A percentile compares a stretch with the other conserved stretches of the same genome.
Evolutionary conservation across 345 rosid species (phyloP).

Genomic region (Bretschneidera sinensis): DNA sequence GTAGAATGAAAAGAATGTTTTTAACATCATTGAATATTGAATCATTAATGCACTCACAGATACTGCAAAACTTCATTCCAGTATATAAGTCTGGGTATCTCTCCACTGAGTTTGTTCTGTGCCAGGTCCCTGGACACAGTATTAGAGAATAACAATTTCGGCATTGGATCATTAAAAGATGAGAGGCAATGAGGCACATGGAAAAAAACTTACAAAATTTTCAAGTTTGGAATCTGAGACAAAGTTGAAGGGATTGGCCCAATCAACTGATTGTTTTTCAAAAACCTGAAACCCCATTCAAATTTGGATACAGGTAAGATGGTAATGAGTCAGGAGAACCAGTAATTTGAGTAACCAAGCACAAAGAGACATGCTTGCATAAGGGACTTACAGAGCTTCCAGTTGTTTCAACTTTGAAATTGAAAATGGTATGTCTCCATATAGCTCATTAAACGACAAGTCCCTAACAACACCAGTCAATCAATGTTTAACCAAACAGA

Average conservation of each 20-base stretch:
- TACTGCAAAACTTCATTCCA: constrained; percentile 99
- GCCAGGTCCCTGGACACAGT: constrained; percentile 81
- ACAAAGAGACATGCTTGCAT: background rate
- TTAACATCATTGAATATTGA: background rate
- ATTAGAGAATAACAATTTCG: constrained; percentile 1
- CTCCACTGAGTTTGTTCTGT: constrained; percentile 84
- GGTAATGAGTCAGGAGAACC: too few species aligned
- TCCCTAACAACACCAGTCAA: constrained; percentile 43
- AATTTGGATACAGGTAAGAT: background rate
- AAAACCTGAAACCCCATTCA: constrained; percentile 29
- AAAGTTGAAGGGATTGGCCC: constrained; percentile 91
- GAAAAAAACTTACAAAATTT: constrained; percentile 58
- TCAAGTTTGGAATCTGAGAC: constrained; percentile 92
- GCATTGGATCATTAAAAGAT: background rate
- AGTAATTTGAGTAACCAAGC: background rate
- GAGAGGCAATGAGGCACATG: background rate
- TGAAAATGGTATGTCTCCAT: constrained; percentile 93
- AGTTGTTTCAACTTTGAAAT: constrained; percentile 83
- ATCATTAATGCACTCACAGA: constrained; percentile 62
- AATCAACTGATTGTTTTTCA: constrained; percentile 83
- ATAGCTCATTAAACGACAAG: constrained; percentile 71
- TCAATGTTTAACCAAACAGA: constrained; percentile 1
- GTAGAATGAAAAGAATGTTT: background rate
- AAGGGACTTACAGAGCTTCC: constrained; percentile 65
- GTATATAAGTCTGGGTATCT: constrained; percentile 93